Conservation (phyloP, 2,329 filamentous ascomycete genomes). For the Ophiocordyceps polyrhachis-furcata region DNA sequence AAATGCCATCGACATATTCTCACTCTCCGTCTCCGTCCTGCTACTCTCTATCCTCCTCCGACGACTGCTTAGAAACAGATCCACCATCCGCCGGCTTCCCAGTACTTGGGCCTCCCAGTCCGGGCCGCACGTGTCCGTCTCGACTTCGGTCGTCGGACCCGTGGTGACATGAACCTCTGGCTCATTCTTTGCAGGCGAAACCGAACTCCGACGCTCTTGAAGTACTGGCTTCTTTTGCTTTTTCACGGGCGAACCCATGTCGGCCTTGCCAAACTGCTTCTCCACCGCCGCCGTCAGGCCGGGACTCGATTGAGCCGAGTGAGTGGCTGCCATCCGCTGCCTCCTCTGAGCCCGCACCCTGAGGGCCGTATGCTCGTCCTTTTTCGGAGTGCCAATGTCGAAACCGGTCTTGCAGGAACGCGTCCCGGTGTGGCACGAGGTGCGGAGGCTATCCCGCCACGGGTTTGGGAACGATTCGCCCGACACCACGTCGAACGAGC, state of each 20-base stretch:
- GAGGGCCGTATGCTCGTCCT: constrained; percentile 4
- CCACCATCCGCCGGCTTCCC: constrained; percentile 33
- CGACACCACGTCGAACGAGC: background rate
- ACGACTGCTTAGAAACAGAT: constrained; percentile 32
- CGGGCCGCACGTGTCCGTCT: background rate
- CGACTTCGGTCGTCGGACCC: background rate
- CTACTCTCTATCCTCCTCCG: constrained; percentile 21
- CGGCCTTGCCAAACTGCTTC: constrained; percentile 3
- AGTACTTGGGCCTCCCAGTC: constrained; percentile 15
- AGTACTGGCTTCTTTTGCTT: constrained; percentile 1
- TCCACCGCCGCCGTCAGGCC: constrained; percentile 7
- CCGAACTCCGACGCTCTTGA: background rate
- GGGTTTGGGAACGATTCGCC: constrained; percentile 2
- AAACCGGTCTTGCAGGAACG: constrained; percentile 9
- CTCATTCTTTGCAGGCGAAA: background rate
- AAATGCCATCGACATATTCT: constrained; percentile 13
- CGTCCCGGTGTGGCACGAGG: constrained; percentile 2
- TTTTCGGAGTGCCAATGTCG: constrained; percentile 3
- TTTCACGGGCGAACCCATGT: background rate
- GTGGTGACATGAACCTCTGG: background rate
- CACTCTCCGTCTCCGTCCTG: constrained; percentile 6
- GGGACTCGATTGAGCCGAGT: constrained; percentile 12
- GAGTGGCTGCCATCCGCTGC: background rate
- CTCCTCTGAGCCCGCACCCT: background rate
- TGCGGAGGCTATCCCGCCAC: constrained; percentile 6